Conservation (phyloP, 1,139 yeast species). For the Taphrina deformans region DNA sequence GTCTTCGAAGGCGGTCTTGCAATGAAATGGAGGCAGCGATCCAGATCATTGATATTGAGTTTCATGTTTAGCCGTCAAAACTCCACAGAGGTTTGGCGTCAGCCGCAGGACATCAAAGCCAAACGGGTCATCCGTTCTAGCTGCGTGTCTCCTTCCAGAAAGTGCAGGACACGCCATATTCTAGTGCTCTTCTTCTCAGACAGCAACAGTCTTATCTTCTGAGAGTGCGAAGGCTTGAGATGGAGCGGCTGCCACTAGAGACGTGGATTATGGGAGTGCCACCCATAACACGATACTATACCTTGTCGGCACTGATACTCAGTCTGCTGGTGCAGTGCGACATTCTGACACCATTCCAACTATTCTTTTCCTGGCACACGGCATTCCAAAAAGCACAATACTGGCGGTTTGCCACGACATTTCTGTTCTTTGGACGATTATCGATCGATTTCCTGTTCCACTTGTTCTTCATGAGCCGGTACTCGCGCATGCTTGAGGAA, state of each 20-base stretch:
- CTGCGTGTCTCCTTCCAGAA: background rate
- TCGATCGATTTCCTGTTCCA: slow-evolving; percentile 47
- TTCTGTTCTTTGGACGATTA: slow-evolving; percentile 50
- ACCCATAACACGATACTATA: slow-evolving; percentile 47
- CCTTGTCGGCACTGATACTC: slow-evolving; percentile 38
- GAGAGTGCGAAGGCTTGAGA: too few relatives aligned
- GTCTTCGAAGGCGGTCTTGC: too few relatives aligned
- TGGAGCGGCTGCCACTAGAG: slow-evolving; percentile 37
- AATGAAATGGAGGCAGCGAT: too few relatives aligned
- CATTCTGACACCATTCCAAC: slow-evolving; percentile 40
- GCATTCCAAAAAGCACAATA: slow-evolving; percentile 45
- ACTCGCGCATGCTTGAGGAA: slow-evolving; percentile 51
- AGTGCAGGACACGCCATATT: too few relatives aligned
- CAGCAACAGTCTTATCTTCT: too few relatives aligned
- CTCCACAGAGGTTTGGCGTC: background rate
- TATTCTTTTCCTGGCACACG: slow-evolving; percentile 45
- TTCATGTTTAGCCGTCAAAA: background rate
- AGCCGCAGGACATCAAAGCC: background rate
- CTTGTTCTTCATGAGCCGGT: slow-evolving; percentile 47
- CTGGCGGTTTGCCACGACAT: slow-evolving; percentile 51
- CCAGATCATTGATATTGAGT: background rate
- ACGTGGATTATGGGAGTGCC: slow-evolving; percentile 48
- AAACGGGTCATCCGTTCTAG: background rate
- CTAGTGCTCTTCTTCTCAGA: too few relatives aligned
- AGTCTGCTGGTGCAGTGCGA: slow-evolving; percentile 41